phyloP scores from a whole-genome alignment of 192 early-diverging fungal species.

The Mortierella alpina region DNA sequence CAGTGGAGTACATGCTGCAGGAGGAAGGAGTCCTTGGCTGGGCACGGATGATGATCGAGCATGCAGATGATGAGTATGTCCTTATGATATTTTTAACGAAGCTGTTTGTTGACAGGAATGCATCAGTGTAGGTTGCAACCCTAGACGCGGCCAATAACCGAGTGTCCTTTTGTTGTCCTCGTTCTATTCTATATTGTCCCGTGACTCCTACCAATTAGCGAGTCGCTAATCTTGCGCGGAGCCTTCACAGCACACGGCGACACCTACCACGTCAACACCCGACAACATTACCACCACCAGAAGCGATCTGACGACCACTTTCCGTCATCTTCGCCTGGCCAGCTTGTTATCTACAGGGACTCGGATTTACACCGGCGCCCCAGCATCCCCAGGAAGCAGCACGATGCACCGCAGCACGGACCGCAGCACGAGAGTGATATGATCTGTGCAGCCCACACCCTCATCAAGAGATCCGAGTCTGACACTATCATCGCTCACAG shows the following conservation, averaged over 20 bases:
- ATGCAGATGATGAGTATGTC: conserved; percentile 22
- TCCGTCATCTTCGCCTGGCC: neutral
- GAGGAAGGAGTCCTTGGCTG: conserved; percentile 37
- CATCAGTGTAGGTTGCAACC: neutral
- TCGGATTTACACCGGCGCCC: conserved; percentile 1
- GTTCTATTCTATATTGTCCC: neutral
- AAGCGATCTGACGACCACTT: conserved; percentile 20
- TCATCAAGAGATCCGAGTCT: neutral
- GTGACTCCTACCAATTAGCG: neutral
- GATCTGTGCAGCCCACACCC: neutral
- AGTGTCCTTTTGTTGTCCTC: neutral
- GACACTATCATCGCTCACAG: neutral
- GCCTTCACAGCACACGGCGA: conserved; percentile 13
- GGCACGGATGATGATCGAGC: conserved; percentile 41
- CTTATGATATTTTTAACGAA: neutral
- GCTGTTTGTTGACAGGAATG: neutral
- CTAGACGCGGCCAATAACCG: neutral
- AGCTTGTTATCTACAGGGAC: conserved; percentile 29
- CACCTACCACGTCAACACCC: conserved; percentile 32
- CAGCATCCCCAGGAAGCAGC: neutral
- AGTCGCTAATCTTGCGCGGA: conserved; percentile 17
- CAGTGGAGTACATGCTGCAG: conserved; percentile 15
- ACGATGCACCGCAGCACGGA: neutral
- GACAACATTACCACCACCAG: conserved; percentile 27
- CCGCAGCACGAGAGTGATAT: neutral